Percentiles rank a stretch among this genome's conserved stretches.
phyloP scores from a whole-genome alignment of 441 rosid species.

The Manihot esculenta region DNA sequence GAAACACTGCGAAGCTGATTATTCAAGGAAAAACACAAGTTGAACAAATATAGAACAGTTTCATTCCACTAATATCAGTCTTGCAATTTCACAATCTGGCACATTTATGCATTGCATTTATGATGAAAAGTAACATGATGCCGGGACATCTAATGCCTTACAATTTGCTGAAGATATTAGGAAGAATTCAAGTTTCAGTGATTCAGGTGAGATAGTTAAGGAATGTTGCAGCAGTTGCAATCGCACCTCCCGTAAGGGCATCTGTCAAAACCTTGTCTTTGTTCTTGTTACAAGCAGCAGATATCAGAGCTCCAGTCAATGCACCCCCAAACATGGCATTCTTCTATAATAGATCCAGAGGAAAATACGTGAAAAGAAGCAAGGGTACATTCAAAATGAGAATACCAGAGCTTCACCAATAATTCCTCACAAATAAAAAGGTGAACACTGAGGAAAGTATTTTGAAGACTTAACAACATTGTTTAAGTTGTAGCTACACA shows the following conservation, averaged over 20 bases:
- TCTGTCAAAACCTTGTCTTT: conserved; percentile 52
- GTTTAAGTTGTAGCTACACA: not conserved
- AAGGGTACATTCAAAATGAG: not conserved
- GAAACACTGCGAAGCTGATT: not conserved
- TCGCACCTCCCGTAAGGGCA: conserved; percentile 70
- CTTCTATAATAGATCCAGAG: conserved; percentile 42
- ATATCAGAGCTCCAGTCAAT: conserved; percentile 60
- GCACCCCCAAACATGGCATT: conserved; percentile 79
- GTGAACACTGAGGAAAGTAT: not conserved
- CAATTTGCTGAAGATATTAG: not conserved
- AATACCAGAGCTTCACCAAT: not conserved
- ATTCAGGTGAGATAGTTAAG: conserved; percentile 48
- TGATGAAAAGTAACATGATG: too few relatives aligned
- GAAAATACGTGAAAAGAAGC: not conserved
- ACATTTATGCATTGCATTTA: not conserved
- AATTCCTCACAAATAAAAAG: not conserved
- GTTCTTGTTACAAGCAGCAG: conserved; percentile 46
- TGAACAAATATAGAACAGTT: not conserved
- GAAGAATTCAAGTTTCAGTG: not conserved
- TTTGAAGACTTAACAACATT: not conserved
- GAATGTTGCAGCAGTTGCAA: conserved; percentile 75
- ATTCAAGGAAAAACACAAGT: not conserved
- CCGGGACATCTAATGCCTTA: too few relatives aligned
- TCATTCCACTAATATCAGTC: not conserved
- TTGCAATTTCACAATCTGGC: not conserved